phyloP scores from a whole-genome alignment of 1,284 basidiomycete species.

The Xanthoconium separans region DNA sequence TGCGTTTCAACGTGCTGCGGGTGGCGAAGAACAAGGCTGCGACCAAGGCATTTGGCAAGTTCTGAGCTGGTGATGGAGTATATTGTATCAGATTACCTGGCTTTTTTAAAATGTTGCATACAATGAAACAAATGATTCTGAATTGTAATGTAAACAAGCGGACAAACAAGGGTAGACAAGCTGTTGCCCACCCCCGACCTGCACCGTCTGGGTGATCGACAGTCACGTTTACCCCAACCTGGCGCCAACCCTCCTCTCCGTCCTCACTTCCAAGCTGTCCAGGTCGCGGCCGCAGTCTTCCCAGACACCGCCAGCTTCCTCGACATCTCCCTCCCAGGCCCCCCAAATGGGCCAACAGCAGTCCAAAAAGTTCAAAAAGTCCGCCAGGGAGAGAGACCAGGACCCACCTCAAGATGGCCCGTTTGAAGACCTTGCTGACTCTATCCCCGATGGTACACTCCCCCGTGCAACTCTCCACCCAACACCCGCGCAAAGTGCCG shows the following conservation, averaged over 20 bases:
- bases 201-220: conserved; percentile 35
- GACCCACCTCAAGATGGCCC: conserved; percentile 34
- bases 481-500: conserved; percentile 35
- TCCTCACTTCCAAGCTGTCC: conserved; percentile 64
- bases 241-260: conserved; percentile 78
- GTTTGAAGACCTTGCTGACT: conserved; percentile 21
- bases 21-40: conserved; percentile 88
- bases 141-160: conserved; percentile 32
- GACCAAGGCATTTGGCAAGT: conserved; percentile 91
- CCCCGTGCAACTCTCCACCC: conserved; percentile 43
- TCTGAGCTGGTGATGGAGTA: conserved; percentile 52
- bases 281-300: conserved; percentile 71
- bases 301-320: conserved; percentile 42
- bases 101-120: conserved; percentile 6
- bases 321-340: conserved; percentile 30
- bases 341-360: conserved; percentile 73
- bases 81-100: conserved; percentile 25
- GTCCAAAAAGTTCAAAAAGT: conserved; percentile 76
- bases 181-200: conserved; percentile 18
- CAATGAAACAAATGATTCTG: too few species aligned
- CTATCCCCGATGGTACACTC: conserved; percentile 40
- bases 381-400: conserved; percentile 60
- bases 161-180: conserved; percentile 32
- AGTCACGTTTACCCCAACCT: conserved; percentile 47
- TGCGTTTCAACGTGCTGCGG: conserved; percentile 96